These are phyloP conservation scores for Epichloe hybrida DNA, from an alignment of 2,329 filamentous ascomycete species.

Conservation along the genomic window DNA sequence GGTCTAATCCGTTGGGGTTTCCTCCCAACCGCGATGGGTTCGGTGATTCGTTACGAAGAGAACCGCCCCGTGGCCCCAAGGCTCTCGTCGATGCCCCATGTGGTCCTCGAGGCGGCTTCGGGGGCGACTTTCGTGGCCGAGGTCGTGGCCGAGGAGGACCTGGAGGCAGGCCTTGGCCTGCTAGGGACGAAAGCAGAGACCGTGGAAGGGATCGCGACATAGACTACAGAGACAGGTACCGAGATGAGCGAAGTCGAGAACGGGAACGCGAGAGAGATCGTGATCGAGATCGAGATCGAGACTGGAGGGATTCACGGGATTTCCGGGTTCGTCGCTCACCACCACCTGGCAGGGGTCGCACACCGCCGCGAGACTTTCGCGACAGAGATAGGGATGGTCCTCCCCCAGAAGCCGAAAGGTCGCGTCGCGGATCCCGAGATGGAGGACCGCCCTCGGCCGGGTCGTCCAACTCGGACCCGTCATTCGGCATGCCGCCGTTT, in stretches of 20 bases:
- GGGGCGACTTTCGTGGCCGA: constrained; percentile 45
- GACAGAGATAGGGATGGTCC: constrained; percentile 44
- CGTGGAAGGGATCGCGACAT: constrained; percentile 21
- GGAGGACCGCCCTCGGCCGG: constrained; percentile 55
- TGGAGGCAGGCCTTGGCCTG: constrained; percentile 42
- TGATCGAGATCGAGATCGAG: constrained; percentile 28
- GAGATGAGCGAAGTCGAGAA: constrained; percentile 31
- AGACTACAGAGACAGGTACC: constrained; percentile 4
- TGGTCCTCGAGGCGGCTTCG: constrained; percentile 54
- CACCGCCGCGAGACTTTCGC: constrained; percentile 54
- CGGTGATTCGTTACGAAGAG: constrained; percentile 42
- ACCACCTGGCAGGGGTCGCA: constrained; percentile 43
- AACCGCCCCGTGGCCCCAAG: constrained; percentile 72
- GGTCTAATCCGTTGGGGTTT: constrained; percentile 45
- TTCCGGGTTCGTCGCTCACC: constrained; percentile 42
- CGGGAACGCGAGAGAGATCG: constrained; percentile 44
- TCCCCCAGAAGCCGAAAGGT: constrained; percentile 55
- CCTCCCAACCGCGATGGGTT: constrained; percentile 45
- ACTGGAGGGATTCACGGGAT: constrained; percentile 26
- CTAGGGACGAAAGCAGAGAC: constrained; percentile 48
- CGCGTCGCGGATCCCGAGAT: constrained; percentile 56
- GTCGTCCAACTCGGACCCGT: constrained; percentile 55
- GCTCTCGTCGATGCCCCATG: constrained; percentile 58
- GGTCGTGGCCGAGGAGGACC: constrained; percentile 28
- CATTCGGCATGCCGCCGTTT: constrained; percentile 38